These are phyloP conservation scores for Ceratocystiopsis sp. DNA, from an alignment of 2,329 filamentous ascomycete genomes.

Conservation along the genomic window DNA sequence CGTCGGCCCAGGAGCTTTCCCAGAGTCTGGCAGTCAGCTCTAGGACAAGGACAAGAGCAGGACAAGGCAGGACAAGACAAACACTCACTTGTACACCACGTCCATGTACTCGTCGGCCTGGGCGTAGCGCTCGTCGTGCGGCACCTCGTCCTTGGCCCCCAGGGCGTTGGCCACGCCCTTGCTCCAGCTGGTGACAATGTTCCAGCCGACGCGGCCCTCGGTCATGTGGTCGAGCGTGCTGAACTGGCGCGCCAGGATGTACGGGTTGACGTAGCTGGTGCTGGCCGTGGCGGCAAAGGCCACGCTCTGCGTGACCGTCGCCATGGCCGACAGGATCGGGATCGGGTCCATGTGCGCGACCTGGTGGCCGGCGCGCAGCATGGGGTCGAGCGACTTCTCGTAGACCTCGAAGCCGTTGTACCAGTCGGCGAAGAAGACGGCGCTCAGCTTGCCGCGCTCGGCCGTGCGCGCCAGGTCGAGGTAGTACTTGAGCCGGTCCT, in stretches of 20 bases:
- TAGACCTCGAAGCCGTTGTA: slow-evolving; percentile 7
- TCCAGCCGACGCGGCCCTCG: slow-evolving; percentile 9
- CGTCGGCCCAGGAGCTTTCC: slow-evolving; percentile 4
- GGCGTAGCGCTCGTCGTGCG: slow-evolving; percentile 10
- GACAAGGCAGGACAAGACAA: too few species aligned
- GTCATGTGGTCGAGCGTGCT: slow-evolving; percentile 8
- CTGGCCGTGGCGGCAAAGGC: slow-evolving; percentile 3
- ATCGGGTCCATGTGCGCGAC: slow-evolving; percentile 2
- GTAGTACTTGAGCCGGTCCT: slow-evolving; percentile 1
- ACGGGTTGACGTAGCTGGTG: slow-evolving; percentile 4
- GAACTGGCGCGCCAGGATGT: slow-evolving; percentile 5
- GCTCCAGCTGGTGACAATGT: slow-evolving; percentile 10
- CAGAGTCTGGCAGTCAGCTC: not conserved
- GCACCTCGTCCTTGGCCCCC: slow-evolving; percentile 5
- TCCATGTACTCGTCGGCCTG: slow-evolving; percentile 10
- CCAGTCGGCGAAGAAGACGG: slow-evolving; percentile 6
- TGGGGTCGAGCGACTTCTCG: slow-evolving; percentile 2
- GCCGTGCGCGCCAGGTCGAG: not conserved
- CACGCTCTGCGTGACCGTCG: slow-evolving; percentile 5
- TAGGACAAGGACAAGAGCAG: too few species aligned
- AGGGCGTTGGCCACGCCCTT: slow-evolving; percentile 7
- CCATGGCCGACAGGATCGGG: slow-evolving; percentile 6
- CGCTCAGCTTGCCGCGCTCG: slow-evolving; percentile 2
- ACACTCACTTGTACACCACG: slow-evolving; percentile 7
- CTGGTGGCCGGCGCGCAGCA: slow-evolving; percentile 1